Evolutionary conservation across 2,329 filamentous ascomycete genomes (phyloP).

Genomic region (Paecilomyces dactylethromorphus): DNA sequence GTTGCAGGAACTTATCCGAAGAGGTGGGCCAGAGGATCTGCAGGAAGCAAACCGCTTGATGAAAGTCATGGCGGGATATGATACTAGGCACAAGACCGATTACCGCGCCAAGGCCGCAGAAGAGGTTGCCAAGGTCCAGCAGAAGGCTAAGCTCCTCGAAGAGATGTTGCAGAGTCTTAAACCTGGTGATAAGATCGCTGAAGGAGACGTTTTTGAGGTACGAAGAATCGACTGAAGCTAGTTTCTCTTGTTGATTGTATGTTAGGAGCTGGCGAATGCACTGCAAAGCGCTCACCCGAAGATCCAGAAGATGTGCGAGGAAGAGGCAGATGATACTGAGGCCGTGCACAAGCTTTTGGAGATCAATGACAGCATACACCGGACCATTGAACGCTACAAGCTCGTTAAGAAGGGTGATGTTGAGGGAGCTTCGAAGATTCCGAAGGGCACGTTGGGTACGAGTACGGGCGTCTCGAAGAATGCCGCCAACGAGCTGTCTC

Average conservation of each 20-base stretch:
- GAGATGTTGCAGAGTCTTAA: conserved; percentile 84
- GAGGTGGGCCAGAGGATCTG: conserved; percentile 84
- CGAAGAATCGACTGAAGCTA: conserved; percentile 1
- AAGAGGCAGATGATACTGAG: conserved; percentile 94
- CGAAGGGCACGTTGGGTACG: conserved; percentile 68
- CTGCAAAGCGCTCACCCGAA: conserved; percentile 93
- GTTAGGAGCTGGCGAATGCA: conserved; percentile 75
- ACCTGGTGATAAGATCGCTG: conserved; percentile 69
- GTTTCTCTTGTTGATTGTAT: conserved; percentile 5
- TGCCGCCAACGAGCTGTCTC: conserved; percentile 70
- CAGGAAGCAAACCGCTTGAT: conserved; percentile 96
- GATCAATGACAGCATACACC: conserved; percentile 98
- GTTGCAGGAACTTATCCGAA: conserved; percentile 88
- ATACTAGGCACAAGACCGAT: conserved; percentile 91
- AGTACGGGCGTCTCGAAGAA: conserved; percentile 60
- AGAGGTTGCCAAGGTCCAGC: conserved; percentile 89
- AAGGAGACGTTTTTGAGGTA: conserved; percentile 64
- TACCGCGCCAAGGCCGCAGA: conserved; percentile 96
- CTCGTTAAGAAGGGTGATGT: conserved; percentile 92
- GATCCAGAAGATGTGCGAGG: conserved; percentile 99
- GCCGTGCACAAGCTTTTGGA: conserved; percentile 92
- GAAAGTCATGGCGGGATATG: conserved; percentile 98
- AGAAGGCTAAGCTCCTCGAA: conserved; percentile 86
- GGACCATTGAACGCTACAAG: conserved; percentile 92
- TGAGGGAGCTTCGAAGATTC: conserved; percentile 74